Percentiles rank a stretch among this genome's conserved stretches.
Conservation (phyloP, 169 alveolate species). For the Miamiensis avidus region DNA sequence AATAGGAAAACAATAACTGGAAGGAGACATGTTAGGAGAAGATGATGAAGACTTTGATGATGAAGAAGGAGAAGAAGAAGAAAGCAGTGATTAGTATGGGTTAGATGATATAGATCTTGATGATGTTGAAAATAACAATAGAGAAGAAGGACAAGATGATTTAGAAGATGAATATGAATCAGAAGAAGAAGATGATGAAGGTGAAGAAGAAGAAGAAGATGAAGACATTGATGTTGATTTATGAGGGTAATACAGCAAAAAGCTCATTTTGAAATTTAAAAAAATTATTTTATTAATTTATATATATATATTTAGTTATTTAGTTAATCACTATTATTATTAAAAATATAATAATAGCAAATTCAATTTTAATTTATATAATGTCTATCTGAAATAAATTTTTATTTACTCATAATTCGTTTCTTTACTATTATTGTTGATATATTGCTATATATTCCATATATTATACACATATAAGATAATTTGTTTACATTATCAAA, state of each 20-base stretch:
- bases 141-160: not conserved
- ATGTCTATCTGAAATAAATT: too few relatives aligned
- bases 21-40: not conserved
- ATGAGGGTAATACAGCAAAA: not conserved
- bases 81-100: not conserved
- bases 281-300: too few relatives aligned
- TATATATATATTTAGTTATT: too few relatives aligned
- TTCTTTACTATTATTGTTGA: too few relatives aligned
- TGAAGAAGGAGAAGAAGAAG: constrained; percentile 9
- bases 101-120: constrained; percentile 21
- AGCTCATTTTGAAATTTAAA: too few relatives aligned
- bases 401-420: too few relatives aligned
- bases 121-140: constrained; percentile 2
- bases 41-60: constrained; percentile 9
- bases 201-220: not conserved
- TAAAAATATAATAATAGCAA: too few relatives aligned
- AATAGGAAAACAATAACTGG: not conserved
- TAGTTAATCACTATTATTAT: too few relatives aligned
- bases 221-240: not conserved
- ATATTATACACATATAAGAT: too few relatives aligned
- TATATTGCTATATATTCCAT: too few relatives aligned
- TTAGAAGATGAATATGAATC: constrained; percentile 3
- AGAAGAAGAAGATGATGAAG: constrained; percentile 16
- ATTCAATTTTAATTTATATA: too few relatives aligned
- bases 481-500: too few relatives aligned